Conservation (phyloP, 106 monocot species). For the Dendrobium huoshanense region DNA sequence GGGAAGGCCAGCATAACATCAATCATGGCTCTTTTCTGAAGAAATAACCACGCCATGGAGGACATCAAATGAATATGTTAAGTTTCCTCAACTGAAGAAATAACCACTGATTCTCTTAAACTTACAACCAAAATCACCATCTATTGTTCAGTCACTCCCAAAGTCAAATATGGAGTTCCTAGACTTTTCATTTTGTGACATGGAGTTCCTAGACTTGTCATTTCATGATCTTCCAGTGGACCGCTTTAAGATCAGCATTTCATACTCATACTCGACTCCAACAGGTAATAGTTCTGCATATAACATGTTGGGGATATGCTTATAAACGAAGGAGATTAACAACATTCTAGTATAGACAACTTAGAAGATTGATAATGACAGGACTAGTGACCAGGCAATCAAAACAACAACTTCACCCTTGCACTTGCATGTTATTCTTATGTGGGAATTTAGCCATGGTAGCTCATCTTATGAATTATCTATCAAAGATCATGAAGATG, state of each 20-base stretch:
- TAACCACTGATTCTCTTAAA: not conserved
- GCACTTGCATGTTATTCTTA: constrained; percentile 66
- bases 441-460: constrained; percentile 45
- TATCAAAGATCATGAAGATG: constrained; percentile 49
- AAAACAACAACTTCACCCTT: constrained; percentile 40
- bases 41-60: constrained; percentile 9
- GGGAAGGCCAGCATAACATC: not conserved
- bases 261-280: not conserved
- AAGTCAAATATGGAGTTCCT: constrained; percentile 38
- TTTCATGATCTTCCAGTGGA: constrained; percentile 50
- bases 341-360: constrained; percentile 3
- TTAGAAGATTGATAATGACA: constrained; percentile 18
- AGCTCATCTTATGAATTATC: constrained; percentile 52
- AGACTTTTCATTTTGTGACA: constrained; percentile 6
- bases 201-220: constrained; percentile 20
- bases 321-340: constrained; percentile 4
- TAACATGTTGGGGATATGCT: constrained; percentile 23
- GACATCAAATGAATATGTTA: constrained; percentile 17
- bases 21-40: constrained; percentile 46
- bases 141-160: constrained; percentile 13
- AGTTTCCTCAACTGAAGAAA: constrained; percentile 12
- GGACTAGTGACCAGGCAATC: constrained; percentile 5
- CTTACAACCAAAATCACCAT: not conserved
- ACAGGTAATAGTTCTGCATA: not conserved
- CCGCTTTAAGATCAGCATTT: constrained; percentile 26